Evolutionary conservation across 2,329 filamentous ascomycete genomes (phyloP), one percentile per base, ranked within the genome.

Genomic region (Fusarium udum): DNA sequence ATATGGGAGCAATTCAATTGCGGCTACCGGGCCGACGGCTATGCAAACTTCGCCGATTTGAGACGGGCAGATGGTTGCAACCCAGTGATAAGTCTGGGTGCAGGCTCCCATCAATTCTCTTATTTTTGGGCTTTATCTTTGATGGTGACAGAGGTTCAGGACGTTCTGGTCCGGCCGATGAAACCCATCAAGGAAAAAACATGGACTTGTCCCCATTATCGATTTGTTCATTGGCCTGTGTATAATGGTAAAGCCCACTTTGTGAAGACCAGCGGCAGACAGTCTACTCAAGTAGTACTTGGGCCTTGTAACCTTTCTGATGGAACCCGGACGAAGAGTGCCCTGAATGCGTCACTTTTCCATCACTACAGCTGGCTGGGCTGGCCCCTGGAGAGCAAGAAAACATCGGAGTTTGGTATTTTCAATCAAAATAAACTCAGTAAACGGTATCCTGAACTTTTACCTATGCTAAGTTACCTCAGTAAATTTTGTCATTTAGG

Each of bases 141-240:
- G n/a, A 37, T 52, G 34, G 40, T 62, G 53, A 48, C 57, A 59
- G 42, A 72, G n/a, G 32, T 60, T 39, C 31, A 69, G 72, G 72
- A 74, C 57, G n/a, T 43, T 73, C 58, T 73, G 67, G 56, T 71
- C 74, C 75, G 75, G 72, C 46, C 70, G 74, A 78, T 67, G 66
- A 52, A 69, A 59, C 61, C 66, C 65, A 61, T 56, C 62, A 67
- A 71, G 66, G 26, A 32, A 53, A 60, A 62, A 76, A 67, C 71
- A 78, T 77, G 71, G 34, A 37, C 55, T 40, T 64, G 58, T 69
- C 48, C 67, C 62, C 37, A 24, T 28, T 40, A 37, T 67, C 56
- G 46, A 74, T 78, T 72, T 71, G 67, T 42, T 74, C 46, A 62
- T 59, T 59, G 39, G 53, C 43, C 32, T 57, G 57, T 57, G 49